Evolutionary conservation across 805 yeast genomes (phyloP), one percentile per base, ranked within the genome.

Genomic region (Naumovozyma baii): DNA sequence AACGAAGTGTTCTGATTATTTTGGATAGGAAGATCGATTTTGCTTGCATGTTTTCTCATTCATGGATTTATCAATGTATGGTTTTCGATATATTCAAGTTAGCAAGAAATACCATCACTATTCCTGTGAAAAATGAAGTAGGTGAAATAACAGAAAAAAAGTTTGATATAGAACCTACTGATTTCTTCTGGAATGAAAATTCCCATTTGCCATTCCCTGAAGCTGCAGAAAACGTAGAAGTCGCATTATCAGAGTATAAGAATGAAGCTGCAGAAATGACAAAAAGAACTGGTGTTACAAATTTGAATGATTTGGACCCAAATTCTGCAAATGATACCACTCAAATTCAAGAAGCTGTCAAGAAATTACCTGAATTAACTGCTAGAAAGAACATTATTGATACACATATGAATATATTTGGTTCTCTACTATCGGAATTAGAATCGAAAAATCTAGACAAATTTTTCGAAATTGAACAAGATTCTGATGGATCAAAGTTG

Each of bases 51-150:
- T 80, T 92, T 61, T 76, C 90, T 1, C 99, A 92, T 63, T 85
- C 96, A 10, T 90, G 97, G 96, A 88, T 94, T 37, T 92, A 92
- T 60, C 95, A 90, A 66, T 87, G 96, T 54, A 79, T 92, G 76
- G 92, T 92, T 15, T 83, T 88, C 54, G 99, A 92, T 58, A 92
- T 87, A 4, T 85, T 92, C 59, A 73, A 76, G 38, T 69, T 92
- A 51, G 74, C 79, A 48, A 74, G 94, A 55, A 88, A 90, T 59
- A 81, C 96, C 18, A 82, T 90, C 44, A 74, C 78, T 16, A 68
- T 87, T 26, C 67, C 68, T 32, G 64, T 66, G 19, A 58, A 59
- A 13, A 62, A 61, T 34, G 62, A 66, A 20, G 58, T 54, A 26
- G 66, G 64, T 20, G 57, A 58, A 25, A 54, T 63, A 7, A 60